Conservation (phyloP, 805 yeast species). For the Millerozyma acaciae region DNA sequence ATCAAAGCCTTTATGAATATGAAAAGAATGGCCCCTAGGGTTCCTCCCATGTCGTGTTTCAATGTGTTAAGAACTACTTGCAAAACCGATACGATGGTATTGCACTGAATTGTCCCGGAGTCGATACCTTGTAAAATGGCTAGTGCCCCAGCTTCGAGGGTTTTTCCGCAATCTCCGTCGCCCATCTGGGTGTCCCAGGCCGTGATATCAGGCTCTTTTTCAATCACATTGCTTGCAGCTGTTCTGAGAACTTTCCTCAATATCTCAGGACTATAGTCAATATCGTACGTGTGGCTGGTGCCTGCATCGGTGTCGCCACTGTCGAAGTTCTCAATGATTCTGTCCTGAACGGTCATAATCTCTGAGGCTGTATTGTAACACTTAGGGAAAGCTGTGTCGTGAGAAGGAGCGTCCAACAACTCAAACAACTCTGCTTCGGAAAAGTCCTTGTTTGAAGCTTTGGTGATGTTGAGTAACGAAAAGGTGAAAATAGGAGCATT, state of each 20-base stretch:
- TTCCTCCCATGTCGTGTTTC: slow-evolving; percentile 38
- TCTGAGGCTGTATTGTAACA: slow-evolving; percentile 9
- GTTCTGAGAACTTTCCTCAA: slow-evolving; percentile 15
- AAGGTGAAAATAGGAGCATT: slow-evolving; percentile 37
- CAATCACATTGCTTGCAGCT: slow-evolving; percentile 26
- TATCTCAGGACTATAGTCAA: slow-evolving; percentile 15
- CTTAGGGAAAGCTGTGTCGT: slow-evolving; percentile 29
- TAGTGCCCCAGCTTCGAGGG: slow-evolving; percentile 30
- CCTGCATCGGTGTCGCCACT: slow-evolving; percentile 14
- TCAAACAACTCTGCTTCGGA: slow-evolving; percentile 18
- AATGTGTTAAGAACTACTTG: slow-evolving; percentile 22
- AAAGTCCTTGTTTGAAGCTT: slow-evolving; percentile 19
- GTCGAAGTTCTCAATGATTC: slow-evolving; percentile 23
- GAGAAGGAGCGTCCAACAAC: slow-evolving; percentile 27
- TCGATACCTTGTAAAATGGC: slow-evolving; percentile 20
- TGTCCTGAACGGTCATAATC: slow-evolving; percentile 14
- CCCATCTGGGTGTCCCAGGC: slow-evolving; percentile 41
- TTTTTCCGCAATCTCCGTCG: slow-evolving; percentile 43
- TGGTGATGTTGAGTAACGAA: slow-evolving; percentile 31
- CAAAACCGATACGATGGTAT: slow-evolving; percentile 21
- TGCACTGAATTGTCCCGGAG: slow-evolving; percentile 16
- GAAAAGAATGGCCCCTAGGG: slow-evolving; percentile 33
- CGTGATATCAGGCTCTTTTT: slow-evolving; percentile 32
- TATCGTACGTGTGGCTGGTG: slow-evolving; percentile 11
- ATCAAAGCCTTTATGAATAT: slow-evolving; percentile 17